phyloP scores from a whole-genome alignment of 1,284 basidiomycete genomes.

The Cutaneotrichosporon daszewskae region DNA sequence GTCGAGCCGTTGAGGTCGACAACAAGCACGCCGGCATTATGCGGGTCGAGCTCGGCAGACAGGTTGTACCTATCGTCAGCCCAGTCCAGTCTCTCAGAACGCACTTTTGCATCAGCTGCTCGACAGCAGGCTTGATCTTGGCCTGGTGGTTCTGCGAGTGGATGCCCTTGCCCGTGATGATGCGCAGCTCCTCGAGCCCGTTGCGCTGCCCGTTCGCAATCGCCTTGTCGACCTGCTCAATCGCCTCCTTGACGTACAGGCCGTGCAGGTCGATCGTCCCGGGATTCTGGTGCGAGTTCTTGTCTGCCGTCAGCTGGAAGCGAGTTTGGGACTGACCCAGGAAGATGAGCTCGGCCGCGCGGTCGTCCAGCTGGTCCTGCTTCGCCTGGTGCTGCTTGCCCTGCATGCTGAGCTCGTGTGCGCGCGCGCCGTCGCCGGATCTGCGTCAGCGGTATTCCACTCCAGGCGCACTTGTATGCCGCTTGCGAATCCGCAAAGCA shows the following conservation, averaged over 20 bases:
- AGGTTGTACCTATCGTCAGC: slow-evolving; percentile 58
- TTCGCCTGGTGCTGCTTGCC: slow-evolving; percentile 74
- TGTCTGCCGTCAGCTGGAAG: slow-evolving; percentile 54
- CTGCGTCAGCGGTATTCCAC: slow-evolving; percentile 9
- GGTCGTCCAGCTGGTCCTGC: slow-evolving; percentile 74
- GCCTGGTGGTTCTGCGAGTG: slow-evolving; percentile 75
- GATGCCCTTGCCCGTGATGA: slow-evolving; percentile 88
- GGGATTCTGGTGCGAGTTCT: slow-evolving; percentile 67
- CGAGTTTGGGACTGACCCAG: slow-evolving; percentile 52
- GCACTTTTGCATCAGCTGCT: slow-evolving; percentile 72
- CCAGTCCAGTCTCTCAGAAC: slow-evolving; percentile 7
- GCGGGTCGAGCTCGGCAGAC: slow-evolving; percentile 68
- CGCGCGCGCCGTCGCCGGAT: slow-evolving; percentile 66
- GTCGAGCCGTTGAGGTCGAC: slow-evolving; percentile 62
- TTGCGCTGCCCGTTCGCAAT: slow-evolving; percentile 62
- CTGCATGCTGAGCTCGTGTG: slow-evolving; percentile 75
- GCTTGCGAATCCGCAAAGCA: slow-evolving; percentile 42
- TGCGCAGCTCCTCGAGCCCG: slow-evolving; percentile 64
- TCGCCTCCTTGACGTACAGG: slow-evolving; percentile 88
- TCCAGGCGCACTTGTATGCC: slow-evolving; percentile 35
- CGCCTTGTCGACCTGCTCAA: slow-evolving; percentile 62
- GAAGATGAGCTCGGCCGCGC: slow-evolving; percentile 89
- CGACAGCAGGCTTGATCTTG: slow-evolving; percentile 90
- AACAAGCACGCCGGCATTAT: slow-evolving; percentile 79
- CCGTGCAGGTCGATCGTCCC: slow-evolving; percentile 86